These are phyloP conservation scores for Gypsophila paniculata DNA, from an alignment of 179 eudicot genomes.

Conservation along the genomic window DNA sequence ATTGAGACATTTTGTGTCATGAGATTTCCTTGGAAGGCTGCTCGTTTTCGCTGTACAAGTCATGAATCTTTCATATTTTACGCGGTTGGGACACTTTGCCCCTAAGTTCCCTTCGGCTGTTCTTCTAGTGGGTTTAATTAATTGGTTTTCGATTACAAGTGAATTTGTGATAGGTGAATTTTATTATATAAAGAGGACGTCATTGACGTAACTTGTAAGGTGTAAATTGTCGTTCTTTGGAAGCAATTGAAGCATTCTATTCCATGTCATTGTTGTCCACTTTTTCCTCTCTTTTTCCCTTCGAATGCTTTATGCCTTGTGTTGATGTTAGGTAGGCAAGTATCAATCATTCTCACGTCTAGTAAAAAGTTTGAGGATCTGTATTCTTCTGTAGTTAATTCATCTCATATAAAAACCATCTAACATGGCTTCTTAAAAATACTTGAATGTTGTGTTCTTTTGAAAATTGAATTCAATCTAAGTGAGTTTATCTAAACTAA, in stretches of 20 bases:
- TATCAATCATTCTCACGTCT: neutral
- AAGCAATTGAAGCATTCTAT: neutral
- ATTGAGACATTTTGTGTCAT: constrained; percentile 5
- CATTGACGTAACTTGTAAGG: constrained; percentile 22
- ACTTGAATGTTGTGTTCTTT: too few species aligned
- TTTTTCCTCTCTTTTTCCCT: neutral
- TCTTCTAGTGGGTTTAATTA: neutral
- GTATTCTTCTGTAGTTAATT: neutral
- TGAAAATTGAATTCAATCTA: too few species aligned
- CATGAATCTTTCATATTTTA: constrained; percentile 10
- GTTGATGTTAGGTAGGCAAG: neutral
- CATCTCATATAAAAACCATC: too few species aligned
- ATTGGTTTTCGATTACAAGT: constrained; percentile 7
- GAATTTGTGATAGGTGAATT: too few species aligned
- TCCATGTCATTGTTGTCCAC: neutral
- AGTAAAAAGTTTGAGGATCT: neutral
- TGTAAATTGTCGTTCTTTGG: constrained; percentile 22
- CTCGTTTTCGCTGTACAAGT: neutral
- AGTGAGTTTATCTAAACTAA: too few species aligned
- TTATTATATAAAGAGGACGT: constrained; percentile 11
- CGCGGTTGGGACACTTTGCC: constrained; percentile 5
- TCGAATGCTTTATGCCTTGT: neutral
- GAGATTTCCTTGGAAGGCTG: constrained; percentile 1
- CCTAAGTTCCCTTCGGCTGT: neutral
- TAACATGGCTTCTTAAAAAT: too few species aligned